phyloP scores from a whole-genome alignment of 352 stramenopile genomes.

The Albugo laibachii region DNA sequence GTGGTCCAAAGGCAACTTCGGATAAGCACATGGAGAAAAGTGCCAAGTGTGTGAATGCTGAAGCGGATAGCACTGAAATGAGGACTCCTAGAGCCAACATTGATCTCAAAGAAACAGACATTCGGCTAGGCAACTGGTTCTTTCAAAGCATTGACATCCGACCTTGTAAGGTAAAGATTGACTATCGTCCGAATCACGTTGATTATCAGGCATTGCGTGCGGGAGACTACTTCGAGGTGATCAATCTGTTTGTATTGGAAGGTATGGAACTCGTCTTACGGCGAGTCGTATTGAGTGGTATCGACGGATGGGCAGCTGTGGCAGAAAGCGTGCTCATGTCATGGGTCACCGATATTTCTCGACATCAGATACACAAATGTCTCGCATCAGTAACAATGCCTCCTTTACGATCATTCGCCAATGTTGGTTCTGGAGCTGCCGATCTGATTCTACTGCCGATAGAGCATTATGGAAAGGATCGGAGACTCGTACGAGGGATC shows the following conservation, averaged over 20 bases:
- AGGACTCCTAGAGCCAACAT: slow-evolving; percentile 9
- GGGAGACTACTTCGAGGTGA: slow-evolving; percentile 76
- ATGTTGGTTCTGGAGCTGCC: slow-evolving; percentile 66
- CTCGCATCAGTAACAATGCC: slow-evolving; percentile 76
- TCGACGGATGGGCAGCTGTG: slow-evolving; percentile 55
- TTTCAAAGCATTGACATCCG: slow-evolving; percentile 78
- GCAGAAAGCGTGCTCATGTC: slow-evolving; percentile 60
- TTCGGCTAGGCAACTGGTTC: slow-evolving; percentile 45
- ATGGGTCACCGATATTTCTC: slow-evolving; percentile 77
- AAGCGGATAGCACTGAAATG: slow-evolving; percentile 32
- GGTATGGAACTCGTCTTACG: slow-evolving; percentile 76
- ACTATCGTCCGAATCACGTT: slow-evolving; percentile 75
- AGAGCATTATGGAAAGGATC: slow-evolving; percentile 69
- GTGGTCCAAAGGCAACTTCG: neutral
- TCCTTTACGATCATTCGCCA: slow-evolving; percentile 63
- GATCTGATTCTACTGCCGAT: slow-evolving; percentile 75
- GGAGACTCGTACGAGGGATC: slow-evolving; percentile 56
- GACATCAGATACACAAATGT: slow-evolving; percentile 78
- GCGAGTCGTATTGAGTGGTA: slow-evolving; percentile 60
- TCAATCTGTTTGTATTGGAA: slow-evolving; percentile 78
- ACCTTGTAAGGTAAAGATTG: slow-evolving; percentile 81
- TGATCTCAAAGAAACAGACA: slow-evolving; percentile 18
- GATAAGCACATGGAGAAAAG: slow-evolving; percentile 3
- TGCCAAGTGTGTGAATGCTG: slow-evolving; percentile 4
- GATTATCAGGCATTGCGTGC: slow-evolving; percentile 63